These are phyloP conservation scores for Artemisia argyi DNA, from an alignment of 129 eudicot genomes.

Conservation along the genomic window DNA sequence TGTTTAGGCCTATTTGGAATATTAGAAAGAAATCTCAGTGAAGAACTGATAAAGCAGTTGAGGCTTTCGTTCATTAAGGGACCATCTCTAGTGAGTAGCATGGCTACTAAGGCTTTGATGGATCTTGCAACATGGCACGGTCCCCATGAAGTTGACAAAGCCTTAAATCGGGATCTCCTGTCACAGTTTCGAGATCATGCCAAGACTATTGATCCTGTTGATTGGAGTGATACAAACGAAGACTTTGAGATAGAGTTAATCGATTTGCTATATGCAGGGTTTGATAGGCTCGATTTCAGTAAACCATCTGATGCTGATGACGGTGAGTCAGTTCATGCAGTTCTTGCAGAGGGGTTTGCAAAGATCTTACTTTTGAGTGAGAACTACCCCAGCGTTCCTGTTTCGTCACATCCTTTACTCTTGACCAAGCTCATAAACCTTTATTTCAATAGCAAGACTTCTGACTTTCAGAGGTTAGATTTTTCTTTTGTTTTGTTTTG, in stretches of 20 bases:
- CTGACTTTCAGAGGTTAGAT: conserved; percentile 56
- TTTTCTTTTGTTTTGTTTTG: background rate
- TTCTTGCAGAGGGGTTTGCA: conserved; percentile 91
- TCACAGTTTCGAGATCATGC: conserved; percentile 45
- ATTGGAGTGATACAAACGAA: conserved; percentile 37
- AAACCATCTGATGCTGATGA: conserved; percentile 51
- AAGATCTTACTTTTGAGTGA: conserved; percentile 83
- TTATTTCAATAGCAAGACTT: conserved; percentile 58
- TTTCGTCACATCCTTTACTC: conserved; percentile 52
- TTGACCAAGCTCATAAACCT: conserved; percentile 67
- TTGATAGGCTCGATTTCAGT: conserved; percentile 43
- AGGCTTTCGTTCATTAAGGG: conserved; percentile 62
- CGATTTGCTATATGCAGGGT: conserved; percentile 62
- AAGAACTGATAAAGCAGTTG: conserved; percentile 68
- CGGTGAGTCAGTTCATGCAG: conserved; percentile 66
- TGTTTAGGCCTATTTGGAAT: conserved; percentile 97
- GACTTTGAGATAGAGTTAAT: conserved; percentile 55
- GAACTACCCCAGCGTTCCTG: conserved; percentile 54
- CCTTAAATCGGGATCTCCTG: conserved; percentile 45
- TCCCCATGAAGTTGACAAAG: conserved; percentile 75
- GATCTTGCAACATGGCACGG: conserved; percentile 95
- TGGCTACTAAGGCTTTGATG: conserved; percentile 81
- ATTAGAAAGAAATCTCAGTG: conserved; percentile 65
- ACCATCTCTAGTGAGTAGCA: conserved; percentile 46
- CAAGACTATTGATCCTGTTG: conserved; percentile 29